phyloP scores from a whole-genome alignment of 495 filamentous ascomycete species.

The Penicillium robsamsonii region DNA sequence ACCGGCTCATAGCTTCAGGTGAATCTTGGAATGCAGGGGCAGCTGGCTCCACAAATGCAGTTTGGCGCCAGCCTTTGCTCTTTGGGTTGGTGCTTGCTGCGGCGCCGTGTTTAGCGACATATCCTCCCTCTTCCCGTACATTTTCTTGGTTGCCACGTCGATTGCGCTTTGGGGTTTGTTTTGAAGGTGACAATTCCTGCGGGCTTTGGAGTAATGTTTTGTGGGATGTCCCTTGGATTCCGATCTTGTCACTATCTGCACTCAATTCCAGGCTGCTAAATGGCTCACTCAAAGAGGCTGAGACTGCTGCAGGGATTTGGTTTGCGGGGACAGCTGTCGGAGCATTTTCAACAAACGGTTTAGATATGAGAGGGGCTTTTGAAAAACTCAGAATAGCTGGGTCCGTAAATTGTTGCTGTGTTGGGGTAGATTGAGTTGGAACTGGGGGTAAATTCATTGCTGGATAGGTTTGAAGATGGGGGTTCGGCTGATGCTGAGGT shows the following conservation, averaged over 20 bases:
- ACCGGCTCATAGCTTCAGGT: slow-evolving; percentile 22
- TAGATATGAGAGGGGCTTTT: slow-evolving; percentile 26
- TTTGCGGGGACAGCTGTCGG: background rate
- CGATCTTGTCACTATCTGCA: slow-evolving; percentile 17
- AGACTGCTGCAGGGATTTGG: slow-evolving; percentile 22
- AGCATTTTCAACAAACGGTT: slow-evolving; percentile 7
- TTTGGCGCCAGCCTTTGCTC: slow-evolving; percentile 78
- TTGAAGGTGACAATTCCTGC: slow-evolving; percentile 19
- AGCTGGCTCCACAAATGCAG: slow-evolving; percentile 66
- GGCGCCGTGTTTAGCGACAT: slow-evolving; percentile 34
- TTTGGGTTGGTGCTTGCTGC: slow-evolving; percentile 43
- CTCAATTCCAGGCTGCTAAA: slow-evolving; percentile 44
- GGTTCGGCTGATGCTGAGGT: slow-evolving; percentile 11
- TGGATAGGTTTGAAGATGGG: background rate
- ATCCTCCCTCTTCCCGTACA: slow-evolving; percentile 11
- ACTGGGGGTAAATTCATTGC: background rate
- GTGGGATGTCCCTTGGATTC: slow-evolving; percentile 12
- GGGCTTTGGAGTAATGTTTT: slow-evolving; percentile 20
- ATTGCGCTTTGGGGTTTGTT: slow-evolving; percentile 28
- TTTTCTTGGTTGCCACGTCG: slow-evolving; percentile 39
- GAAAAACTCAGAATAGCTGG: slow-evolving; percentile 54
- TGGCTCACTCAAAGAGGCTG: slow-evolving; percentile 39
- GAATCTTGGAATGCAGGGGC: slow-evolving; percentile 20
- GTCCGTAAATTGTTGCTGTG: slow-evolving; percentile 47
- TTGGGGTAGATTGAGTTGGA: slow-evolving; percentile 13